Percentiles rank a stretch among this genome's conserved stretches.
Evolutionary conservation across 164 flowering plant genomes (phyloP).

Genomic region (Sedum album): DNA sequence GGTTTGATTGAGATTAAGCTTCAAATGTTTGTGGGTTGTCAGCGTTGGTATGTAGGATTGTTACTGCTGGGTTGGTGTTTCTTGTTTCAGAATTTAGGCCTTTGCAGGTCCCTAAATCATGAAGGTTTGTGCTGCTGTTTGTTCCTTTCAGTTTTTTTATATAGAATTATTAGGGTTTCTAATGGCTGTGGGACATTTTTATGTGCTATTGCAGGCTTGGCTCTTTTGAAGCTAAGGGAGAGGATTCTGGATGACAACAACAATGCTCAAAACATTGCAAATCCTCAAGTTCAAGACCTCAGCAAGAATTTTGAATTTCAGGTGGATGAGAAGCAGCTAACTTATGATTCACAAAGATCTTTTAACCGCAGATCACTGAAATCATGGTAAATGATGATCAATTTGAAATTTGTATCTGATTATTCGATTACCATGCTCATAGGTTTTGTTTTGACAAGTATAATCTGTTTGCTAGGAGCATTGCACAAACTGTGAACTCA

Average conservation of each 20-base stretch:
- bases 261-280: not conserved
- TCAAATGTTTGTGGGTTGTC: too few relatives aligned
- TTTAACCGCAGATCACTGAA: not conserved
- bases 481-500: not conserved
- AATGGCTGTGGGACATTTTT: too few relatives aligned
- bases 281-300: not conserved
- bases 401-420: not conserved
- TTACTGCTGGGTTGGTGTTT: too few relatives aligned
- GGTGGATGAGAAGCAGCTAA: not conserved
- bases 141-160: too few relatives aligned
- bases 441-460: not conserved
- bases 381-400: not conserved
- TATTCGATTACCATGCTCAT: not conserved
- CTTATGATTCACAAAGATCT: not conserved
- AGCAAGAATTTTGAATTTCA: not conserved
- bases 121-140: too few relatives aligned
- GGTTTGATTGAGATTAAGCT: too few relatives aligned
- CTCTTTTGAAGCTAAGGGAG: slow-evolving; percentile 21
- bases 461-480: not conserved
- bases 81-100: too few relatives aligned
- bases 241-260: slow-evolving; percentile 26
- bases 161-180: too few relatives aligned
- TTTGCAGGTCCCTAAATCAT: too few relatives aligned
- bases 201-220: too few relatives aligned
- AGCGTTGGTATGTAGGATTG: too few relatives aligned